These are phyloP conservation scores for Tetrapisispora phaffii DNA, from an alignment of 805 yeast genomes.

Conservation along the genomic window DNA sequence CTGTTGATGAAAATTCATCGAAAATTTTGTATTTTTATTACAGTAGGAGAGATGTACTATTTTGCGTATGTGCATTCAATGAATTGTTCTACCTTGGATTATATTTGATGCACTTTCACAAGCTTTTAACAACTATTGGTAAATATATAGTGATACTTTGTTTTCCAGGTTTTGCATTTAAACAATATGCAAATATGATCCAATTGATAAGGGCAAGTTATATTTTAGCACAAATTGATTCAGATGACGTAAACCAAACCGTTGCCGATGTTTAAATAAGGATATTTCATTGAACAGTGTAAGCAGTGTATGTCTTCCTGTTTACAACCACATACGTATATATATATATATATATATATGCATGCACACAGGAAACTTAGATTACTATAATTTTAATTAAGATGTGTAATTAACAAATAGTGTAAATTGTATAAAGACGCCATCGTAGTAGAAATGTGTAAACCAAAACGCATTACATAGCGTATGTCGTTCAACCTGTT, in stretches of 20 bases:
- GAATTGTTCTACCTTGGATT: slow-evolving; percentile 87
- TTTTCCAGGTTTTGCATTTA: slow-evolving; percentile 81
- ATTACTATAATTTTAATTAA: no score
- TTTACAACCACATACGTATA: no score
- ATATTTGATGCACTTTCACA: slow-evolving; percentile 57
- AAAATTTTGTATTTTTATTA: slow-evolving; percentile 76
- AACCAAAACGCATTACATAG: no score
- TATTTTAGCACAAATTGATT: slow-evolving; percentile 66
- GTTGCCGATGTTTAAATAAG: background rate
- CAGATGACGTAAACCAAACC: slow-evolving; percentile 23
- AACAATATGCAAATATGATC: slow-evolving; percentile 80
- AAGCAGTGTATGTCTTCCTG: no score
- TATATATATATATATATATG: no score
- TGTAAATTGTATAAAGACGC: no score
- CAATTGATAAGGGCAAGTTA: slow-evolving; percentile 83
- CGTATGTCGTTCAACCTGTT: no score
- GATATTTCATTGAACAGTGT: no score
- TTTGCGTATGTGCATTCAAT: slow-evolving; percentile 83
- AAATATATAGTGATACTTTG: slow-evolving; percentile 48
- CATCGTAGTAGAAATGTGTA: no score
- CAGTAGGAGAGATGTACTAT: slow-evolving; percentile 75
- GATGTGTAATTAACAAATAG: no score
- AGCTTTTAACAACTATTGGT: slow-evolving; percentile 41
- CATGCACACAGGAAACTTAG: no score
- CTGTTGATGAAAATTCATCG: slow-evolving; percentile 59